These are phyloP conservation scores for Tulasnella sp. DNA, from an alignment of 768 basidiomycete genomes.

Conservation along the genomic window DNA sequence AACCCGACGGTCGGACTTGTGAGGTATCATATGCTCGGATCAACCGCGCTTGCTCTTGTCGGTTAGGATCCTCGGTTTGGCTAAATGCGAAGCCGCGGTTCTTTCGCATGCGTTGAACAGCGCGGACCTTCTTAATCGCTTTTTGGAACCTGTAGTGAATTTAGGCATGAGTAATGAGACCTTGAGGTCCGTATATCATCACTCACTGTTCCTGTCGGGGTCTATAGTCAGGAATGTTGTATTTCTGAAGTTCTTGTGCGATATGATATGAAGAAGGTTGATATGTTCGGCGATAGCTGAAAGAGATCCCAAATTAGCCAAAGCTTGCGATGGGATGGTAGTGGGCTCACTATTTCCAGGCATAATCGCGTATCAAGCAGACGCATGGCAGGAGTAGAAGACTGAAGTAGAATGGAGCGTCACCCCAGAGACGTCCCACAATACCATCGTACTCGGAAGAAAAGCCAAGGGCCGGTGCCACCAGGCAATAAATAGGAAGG, in stretches of 20 bases:
- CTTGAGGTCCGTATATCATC: not conserved
- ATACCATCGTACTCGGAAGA: constrained; percentile 88
- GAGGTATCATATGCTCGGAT: constrained; percentile 88
- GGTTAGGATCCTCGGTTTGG: constrained; percentile 82
- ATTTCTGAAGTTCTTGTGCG: constrained; percentile 98
- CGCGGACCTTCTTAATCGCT: constrained; percentile 99
- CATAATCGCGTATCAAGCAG: constrained; percentile 83
- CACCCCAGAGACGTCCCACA: constrained; percentile 85
- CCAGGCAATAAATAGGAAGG: constrained; percentile 81
- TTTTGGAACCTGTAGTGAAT: constrained; percentile 75
- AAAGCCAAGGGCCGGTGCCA: constrained; percentile 83
- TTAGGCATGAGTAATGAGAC: constrained; percentile 30
- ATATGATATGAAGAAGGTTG: constrained; percentile 92
- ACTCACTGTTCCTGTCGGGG: constrained; percentile 95
- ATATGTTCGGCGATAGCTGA: constrained; percentile 87
- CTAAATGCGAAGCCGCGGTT: constrained; percentile 98
- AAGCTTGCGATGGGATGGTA: not conserved
- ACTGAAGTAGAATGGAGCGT: constrained; percentile 84
- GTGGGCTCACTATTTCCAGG: constrained; percentile 89
- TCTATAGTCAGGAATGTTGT: constrained; percentile 94
- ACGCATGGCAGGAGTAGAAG: constrained; percentile 79
- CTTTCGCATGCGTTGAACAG: constrained; percentile 92
- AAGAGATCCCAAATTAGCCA: constrained; percentile 1
- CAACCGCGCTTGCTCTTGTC: constrained; percentile 79
- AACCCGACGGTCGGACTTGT: constrained; percentile 71